Conservation (phyloP, 1,139 yeast species). For the Martiniozyma asiatica region DNA sequence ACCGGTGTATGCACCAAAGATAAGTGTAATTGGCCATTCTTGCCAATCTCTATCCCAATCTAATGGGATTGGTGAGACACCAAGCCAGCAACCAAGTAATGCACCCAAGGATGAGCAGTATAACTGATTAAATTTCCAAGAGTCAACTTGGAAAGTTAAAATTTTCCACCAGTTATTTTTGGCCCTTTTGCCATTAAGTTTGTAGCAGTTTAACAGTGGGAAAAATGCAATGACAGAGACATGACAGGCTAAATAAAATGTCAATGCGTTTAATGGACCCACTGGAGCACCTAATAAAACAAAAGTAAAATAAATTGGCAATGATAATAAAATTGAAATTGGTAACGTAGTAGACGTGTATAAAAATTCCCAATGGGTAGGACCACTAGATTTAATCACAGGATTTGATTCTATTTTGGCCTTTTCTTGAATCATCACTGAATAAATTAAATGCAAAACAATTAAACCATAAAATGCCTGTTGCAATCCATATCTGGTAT, state of each 20-base stretch:
- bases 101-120: constrained; percentile 36
- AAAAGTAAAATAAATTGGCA: constrained; percentile 40
- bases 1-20: constrained; percentile 73
- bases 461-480: constrained; percentile 9
- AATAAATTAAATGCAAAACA: constrained; percentile 8
- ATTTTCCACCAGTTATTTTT: constrained; percentile 21
- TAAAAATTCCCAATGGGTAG: constrained; percentile 16
- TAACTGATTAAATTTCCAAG: constrained; percentile 25
- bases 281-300: constrained; percentile 80
- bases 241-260: constrained; percentile 55
- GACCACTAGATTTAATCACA: constrained; percentile 11
- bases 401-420: constrained; percentile 8
- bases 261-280: constrained; percentile 40
- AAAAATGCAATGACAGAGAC: constrained; percentile 47
- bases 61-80: constrained; percentile 85
- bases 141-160: constrained; percentile 20
- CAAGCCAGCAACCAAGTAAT: constrained; percentile 77
- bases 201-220: constrained; percentile 51
- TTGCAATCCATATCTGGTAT: constrained; percentile 9
- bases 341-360: constrained; percentile 22
- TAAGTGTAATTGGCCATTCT: constrained; percentile 85
- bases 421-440: constrained; percentile 10
- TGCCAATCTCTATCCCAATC: constrained; percentile 99
- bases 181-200: constrained; percentile 14
- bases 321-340: constrained; percentile 32